A percentile compares a stretch with the other conserved stretches of the same genome.
Conservation (phyloP, 371 early-diverging fungal species). For the Mortierella sp. region DNA sequence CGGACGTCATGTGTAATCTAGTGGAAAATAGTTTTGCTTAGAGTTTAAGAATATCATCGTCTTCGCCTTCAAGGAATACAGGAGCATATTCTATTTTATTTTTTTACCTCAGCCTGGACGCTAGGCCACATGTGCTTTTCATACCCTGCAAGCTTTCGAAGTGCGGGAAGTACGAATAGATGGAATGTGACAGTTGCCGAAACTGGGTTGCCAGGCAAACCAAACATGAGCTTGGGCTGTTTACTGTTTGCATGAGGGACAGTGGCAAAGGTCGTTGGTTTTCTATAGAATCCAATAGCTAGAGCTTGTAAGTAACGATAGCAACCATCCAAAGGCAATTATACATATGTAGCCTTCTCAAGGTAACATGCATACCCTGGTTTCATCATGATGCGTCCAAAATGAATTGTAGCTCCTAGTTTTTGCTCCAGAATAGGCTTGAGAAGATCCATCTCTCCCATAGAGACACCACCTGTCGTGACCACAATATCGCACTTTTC, state of each 20-base stretch:
- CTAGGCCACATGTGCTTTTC: constrained; percentile 58
- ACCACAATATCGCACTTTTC: constrained; percentile 81
- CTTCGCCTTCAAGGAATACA: too few species aligned
- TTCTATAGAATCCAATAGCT: constrained; percentile 58
- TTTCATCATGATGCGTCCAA: constrained; percentile 94
- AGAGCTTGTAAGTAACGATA: not conserved
- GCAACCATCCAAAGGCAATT: not conserved
- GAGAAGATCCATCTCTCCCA: constrained; percentile 95
- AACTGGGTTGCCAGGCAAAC: constrained; percentile 94
- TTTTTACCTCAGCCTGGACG: constrained; percentile 74
- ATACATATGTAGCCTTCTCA: not conserved
- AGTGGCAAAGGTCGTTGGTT: constrained; percentile 95
- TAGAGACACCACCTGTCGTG: constrained; percentile 94
- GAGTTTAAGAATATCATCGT: too few species aligned
- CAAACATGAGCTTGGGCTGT: constrained; percentile 77
- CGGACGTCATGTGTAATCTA: constrained; percentile 60
- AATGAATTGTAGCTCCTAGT: constrained; percentile 81
- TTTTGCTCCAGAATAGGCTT: constrained; percentile 86
- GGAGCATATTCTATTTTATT: not conserved
- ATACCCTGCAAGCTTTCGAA: constrained; percentile 82
- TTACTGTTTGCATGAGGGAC: constrained; percentile 56
- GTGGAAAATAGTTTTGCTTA: not conserved
- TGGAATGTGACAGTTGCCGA: constrained; percentile 91
- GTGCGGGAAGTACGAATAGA: constrained; percentile 89
- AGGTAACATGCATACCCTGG: constrained; percentile 73